Conservation (phyloP, 495 filamentous ascomycete species). For the Pyronema domesticum region DNA sequence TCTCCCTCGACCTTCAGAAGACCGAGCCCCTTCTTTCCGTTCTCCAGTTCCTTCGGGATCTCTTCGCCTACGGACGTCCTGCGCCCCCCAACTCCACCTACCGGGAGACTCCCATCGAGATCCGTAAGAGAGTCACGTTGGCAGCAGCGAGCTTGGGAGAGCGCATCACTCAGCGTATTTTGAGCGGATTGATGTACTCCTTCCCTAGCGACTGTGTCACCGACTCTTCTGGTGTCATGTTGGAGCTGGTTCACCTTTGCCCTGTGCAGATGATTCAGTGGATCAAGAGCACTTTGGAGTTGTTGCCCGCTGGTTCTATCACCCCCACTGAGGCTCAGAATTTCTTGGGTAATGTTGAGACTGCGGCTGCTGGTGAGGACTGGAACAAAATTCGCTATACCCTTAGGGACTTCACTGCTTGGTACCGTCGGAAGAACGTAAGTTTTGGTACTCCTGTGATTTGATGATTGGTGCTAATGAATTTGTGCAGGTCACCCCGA, state of each 20-base stretch:
- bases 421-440: slow-evolving; percentile 80
- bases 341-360: slow-evolving; percentile 29
- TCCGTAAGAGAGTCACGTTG: slow-evolving; percentile 52
- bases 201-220: slow-evolving; percentile 91
- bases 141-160: slow-evolving; percentile 58
- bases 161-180: slow-evolving; percentile 58
- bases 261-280: slow-evolving; percentile 58
- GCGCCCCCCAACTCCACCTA: slow-evolving; percentile 52
- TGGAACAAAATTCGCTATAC: slow-evolving; percentile 50
- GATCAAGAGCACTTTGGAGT: slow-evolving; percentile 62
- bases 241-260: slow-evolving; percentile 72
- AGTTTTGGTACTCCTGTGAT: slow-evolving; percentile 3
- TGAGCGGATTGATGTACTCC: slow-evolving; percentile 97
- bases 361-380: slow-evolving; percentile 16
- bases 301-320: slow-evolving; percentile 69
- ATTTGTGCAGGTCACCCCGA: slow-evolving; percentile 18
- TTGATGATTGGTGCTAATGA: not conserved
- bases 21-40: slow-evolving; percentile 77
- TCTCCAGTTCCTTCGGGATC: slow-evolving; percentile 82
- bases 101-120: slow-evolving; percentile 38
- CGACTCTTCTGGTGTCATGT: slow-evolving; percentile 78
- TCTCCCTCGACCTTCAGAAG: slow-evolving; percentile 71
- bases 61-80: slow-evolving; percentile 70
- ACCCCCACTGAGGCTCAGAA: slow-evolving; percentile 36
- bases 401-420: slow-evolving; percentile 91